Evolutionary conservation across 208 protist genomes (phyloP).

Genomic region (Balamuthia mandrillaris): DNA sequence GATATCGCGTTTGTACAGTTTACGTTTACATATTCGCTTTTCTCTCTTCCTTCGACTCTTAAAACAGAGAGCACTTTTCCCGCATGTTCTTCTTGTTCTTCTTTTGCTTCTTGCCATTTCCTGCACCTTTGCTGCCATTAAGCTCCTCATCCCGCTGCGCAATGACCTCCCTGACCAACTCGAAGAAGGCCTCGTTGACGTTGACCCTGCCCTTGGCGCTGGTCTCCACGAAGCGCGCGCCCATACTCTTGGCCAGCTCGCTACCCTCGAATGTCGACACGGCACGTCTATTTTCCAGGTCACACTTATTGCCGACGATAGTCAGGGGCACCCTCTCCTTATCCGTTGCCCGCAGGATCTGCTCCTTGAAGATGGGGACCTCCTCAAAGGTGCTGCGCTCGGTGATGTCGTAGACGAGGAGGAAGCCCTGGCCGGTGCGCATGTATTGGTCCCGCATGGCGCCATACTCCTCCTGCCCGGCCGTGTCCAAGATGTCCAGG

Average conservation of each 20-base stretch:
- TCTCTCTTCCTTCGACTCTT: too few species aligned
- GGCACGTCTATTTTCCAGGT: slow-evolving; percentile 32
- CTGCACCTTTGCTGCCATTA: too few species aligned
- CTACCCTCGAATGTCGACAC: not conserved
- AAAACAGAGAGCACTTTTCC: too few species aligned
- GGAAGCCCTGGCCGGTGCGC: slow-evolving; percentile 60
- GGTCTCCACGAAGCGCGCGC: slow-evolving; percentile 12
- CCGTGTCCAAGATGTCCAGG: slow-evolving; percentile 51
- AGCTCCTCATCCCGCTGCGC: too few species aligned
- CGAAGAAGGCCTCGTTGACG: slow-evolving; percentile 15
- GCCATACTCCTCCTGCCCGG: slow-evolving; percentile 61
- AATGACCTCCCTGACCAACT: slow-evolving; percentile 23
- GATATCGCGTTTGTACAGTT: too few species aligned
- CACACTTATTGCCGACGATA: slow-evolving; percentile 41
- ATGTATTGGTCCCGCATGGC: slow-evolving; percentile 64
- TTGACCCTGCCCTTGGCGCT: slow-evolving; percentile 30
- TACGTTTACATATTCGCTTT: too few species aligned
- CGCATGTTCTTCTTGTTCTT: too few species aligned
- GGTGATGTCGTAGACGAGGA: slow-evolving; percentile 52
- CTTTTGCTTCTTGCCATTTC: too few species aligned
- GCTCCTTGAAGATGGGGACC: slow-evolving; percentile 16
- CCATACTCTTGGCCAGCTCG: not conserved
- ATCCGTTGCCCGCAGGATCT: slow-evolving; percentile 43
- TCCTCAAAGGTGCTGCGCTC: slow-evolving; percentile 42
- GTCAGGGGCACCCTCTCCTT: slow-evolving; percentile 36